Conservation (phyloP, 139 green algal genomes). For the Eudorina sp. region DNA sequence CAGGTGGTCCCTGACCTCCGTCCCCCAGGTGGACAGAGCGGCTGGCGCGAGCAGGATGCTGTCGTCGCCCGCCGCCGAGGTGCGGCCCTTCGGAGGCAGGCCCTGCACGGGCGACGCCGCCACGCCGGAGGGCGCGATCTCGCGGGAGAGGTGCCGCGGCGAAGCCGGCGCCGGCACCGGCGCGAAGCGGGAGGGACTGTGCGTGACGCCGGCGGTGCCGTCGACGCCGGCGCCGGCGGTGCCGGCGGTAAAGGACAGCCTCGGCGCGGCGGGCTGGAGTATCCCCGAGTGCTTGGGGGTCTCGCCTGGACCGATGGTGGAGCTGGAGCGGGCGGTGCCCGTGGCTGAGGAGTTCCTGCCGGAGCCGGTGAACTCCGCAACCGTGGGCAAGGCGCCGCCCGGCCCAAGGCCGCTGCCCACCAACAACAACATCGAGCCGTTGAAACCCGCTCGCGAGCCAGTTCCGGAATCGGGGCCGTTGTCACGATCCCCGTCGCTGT, state of each 20-base stretch:
- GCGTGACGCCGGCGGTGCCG: neutral
- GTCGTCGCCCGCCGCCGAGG: too few species aligned
- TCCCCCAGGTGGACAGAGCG: too few species aligned
- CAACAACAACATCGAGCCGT: neutral
- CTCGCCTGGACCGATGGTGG: neutral
- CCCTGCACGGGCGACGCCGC: too few species aligned
- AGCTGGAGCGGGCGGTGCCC: neutral
- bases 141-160: neutral
- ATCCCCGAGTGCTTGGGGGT: neutral
- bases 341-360: constrained; percentile 24
- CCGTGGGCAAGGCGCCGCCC: neutral
- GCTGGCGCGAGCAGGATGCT: too few species aligned
- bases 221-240: neutral
- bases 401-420: neutral
- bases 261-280: neutral
- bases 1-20: too few species aligned
- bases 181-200: constrained; percentile 2
- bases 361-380: constrained; percentile 3
- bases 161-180: neutral
- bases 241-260: neutral
- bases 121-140: too few species aligned
- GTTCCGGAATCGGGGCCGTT: neutral
- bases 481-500: neutral
- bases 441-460: neutral
- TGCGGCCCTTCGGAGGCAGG: too few species aligned